Evolutionary conservation across 441 rosid species (phyloP), one percentile per base, ranked within the genome.

Genomic region (Macaranga tanarius): DNA sequence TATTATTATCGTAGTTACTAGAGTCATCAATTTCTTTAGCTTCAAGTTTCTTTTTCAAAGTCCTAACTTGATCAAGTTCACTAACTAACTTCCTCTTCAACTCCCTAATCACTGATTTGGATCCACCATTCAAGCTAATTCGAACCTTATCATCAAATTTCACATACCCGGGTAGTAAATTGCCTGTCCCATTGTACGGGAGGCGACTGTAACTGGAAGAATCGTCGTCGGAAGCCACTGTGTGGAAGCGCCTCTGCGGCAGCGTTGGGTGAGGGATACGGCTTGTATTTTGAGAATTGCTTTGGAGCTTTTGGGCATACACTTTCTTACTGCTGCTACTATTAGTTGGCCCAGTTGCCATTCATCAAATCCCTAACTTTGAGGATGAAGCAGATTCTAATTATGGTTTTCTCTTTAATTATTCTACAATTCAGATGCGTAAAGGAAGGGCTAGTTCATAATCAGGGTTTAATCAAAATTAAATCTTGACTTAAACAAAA

Each of bases 41-140:
- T 52, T 92, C 96, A 77, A 92, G 73, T 64, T 81, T 88, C 79
- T 77, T 88, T 73, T 83, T 79, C 69, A 89, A 80, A 78, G 62
- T 84, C 75, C 92, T 82, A 65, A 92, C 90, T 44, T 80, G 87
- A 22, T 91, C 85, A 38, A 95, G 98, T 85, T 92, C 98, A 71
- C 83, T 63, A 8, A 69, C 77, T 75, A 95, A 84, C 72, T 90
- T 91, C 75, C 89, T 82, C 82, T 89, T 89, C 56, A 92, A 76
- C 50, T 70, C 83, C 16, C 77, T 82, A 54, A 75, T 85, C 70
- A 89, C 92, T 7, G 79, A 81, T 72, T 84, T 86, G n/a, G 92
- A 83, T 65, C 79, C 80, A 5, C 81, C 82, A 83, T 82, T 73
- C 72, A 90, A 73, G 69, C 74, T 88, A 71, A 95, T 89, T 80